A percentile compares a stretch with the other conserved stretches of the same genome.
Evolutionary conservation across 1,284 basidiomycete genomes (phyloP).

Genomic region (Ceratobasidium sp.): DNA sequence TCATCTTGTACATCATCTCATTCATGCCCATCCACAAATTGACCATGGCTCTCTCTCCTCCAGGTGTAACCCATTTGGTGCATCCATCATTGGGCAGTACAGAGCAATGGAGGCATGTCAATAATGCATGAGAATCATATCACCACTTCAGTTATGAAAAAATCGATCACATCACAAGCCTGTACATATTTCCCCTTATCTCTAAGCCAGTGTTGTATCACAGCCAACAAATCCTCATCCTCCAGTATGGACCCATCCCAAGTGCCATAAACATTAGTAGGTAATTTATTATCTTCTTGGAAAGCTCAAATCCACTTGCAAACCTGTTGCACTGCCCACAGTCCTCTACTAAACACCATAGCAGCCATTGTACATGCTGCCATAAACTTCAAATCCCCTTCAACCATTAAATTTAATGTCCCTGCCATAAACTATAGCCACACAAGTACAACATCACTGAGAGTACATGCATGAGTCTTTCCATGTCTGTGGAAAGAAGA

Average conservation of each 20-base stretch:
- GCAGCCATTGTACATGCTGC: neutral
- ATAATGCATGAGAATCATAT: constrained; percentile 3
- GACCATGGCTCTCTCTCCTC: constrained; percentile 2
- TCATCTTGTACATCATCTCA: constrained; percentile 41
- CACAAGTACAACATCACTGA: neutral
- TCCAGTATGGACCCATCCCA: constrained; percentile 31
- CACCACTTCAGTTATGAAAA: neutral
- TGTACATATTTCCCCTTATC: constrained; percentile 1
- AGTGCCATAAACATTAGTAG: constrained; percentile 17
- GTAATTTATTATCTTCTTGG: neutral
- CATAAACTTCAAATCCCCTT: neutral
- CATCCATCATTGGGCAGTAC: constrained; percentile 23
- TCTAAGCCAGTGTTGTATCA: neutral
- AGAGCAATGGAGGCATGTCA: neutral
- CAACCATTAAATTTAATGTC: constrained; percentile 6
- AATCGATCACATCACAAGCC: constrained; percentile 2
- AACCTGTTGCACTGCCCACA: constrained; percentile 6
- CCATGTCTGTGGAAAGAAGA: constrained; percentile 7
- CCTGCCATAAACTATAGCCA: constrained; percentile 8
- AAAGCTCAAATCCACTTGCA: constrained; percentile 4
- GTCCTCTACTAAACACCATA: constrained; percentile 3
- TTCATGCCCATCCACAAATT: constrained; percentile 30
- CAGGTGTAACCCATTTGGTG: constrained; percentile 9
- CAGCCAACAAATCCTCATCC: constrained; percentile 13
- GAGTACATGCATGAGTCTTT: neutral